These are phyloP conservation scores for barrel medic (Medicago truncatula) DNA, from an alignment of 306 rosid genomes.

Conservation along the genomic window DNA sequence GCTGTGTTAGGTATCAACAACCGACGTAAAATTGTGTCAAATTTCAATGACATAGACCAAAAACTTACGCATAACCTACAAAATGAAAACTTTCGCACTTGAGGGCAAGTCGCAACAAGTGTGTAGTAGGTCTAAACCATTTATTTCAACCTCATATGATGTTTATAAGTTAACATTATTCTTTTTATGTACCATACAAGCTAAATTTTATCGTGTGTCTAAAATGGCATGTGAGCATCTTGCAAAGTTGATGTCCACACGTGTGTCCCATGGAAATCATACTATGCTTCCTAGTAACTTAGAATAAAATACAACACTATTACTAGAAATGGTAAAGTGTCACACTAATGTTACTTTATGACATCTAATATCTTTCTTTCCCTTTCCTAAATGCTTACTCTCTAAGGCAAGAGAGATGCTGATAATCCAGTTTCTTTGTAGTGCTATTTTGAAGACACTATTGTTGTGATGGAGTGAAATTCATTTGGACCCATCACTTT, in stretches of 20 bases:
- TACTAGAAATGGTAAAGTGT: slow-evolving; percentile 3
- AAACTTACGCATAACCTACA: background rate
- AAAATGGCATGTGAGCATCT: slow-evolving; percentile 21
- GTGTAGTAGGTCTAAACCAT: background rate
- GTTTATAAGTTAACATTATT: background rate
- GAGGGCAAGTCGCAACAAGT: background rate
- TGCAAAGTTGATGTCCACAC: slow-evolving; percentile 14
- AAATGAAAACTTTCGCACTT: background rate
- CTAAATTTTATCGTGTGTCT: background rate
- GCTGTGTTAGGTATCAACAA: too few species aligned
- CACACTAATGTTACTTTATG: slow-evolving; percentile 22
- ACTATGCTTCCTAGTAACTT: slow-evolving; percentile 2
- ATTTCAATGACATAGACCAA: too few species aligned
- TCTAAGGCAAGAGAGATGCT: background rate
- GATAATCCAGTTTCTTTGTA: background rate
- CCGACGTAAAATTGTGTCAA: too few species aligned
- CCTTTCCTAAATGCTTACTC: slow-evolving; percentile 21
- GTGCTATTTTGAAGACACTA: background rate
- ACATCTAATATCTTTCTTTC: slow-evolving; percentile 15
- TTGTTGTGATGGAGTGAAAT: background rate
- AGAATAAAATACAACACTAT: slow-evolving; percentile 25
- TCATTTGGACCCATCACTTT: background rate
- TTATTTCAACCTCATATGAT: background rate
- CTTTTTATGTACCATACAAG: too few species aligned
- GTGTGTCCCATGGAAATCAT: slow-evolving; percentile 20